Base-by-base conservation (phyloP, 2,329 filamentous ascomycete species). In the Beauveria pseudobassiana region DNA sequence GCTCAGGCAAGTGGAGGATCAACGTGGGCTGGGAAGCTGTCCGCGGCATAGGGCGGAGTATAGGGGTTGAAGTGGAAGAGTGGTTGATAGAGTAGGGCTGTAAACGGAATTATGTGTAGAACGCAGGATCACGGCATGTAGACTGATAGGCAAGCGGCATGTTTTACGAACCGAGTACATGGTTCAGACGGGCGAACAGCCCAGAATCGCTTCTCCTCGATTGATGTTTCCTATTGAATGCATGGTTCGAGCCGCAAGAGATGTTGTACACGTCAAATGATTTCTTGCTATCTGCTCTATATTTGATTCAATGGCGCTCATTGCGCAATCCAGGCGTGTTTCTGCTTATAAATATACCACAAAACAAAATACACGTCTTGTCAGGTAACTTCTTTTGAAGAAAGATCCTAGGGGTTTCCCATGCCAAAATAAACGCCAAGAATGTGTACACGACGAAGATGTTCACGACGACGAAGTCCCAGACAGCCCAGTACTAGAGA, bases 1-100 rank as follows among this genome's bases (percentile, higher is more conserved):
- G 85, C 0, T 84, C 84, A 0, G 85, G 84, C 5, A 87, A 88
- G 73, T 95, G 89, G 88, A 84, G 88, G 69, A 87, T 93, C 10
- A 90, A 89, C 67, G 86, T 90, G 62, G 85, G 87, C 1, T 93
- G 89, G 89, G 91, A 95, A 69, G 85, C 88, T 64, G 84, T 90
- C 7, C 78, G 87, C 63, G 82, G 80, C 3, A 75, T 95, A 65
- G 90, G 89, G 30, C 78, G 90, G 69, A 87, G 84, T 69, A 83
- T 95, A 57, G 87, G 88, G 2, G 80, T 95, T n/a, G 89, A 92
- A 72, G 81, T 92, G 14, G 86, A 90, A 64, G 90, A 93, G 71
- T 93, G 87, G 81, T 74, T 91, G 61, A 80, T 87, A 54, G 88
- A 90, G 65, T 90, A 71, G 71, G 22, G 30, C 2, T 24, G n/a